Conservation (phyloP, 352 stramenopile species). For the Phytophthora quininea region DNA sequence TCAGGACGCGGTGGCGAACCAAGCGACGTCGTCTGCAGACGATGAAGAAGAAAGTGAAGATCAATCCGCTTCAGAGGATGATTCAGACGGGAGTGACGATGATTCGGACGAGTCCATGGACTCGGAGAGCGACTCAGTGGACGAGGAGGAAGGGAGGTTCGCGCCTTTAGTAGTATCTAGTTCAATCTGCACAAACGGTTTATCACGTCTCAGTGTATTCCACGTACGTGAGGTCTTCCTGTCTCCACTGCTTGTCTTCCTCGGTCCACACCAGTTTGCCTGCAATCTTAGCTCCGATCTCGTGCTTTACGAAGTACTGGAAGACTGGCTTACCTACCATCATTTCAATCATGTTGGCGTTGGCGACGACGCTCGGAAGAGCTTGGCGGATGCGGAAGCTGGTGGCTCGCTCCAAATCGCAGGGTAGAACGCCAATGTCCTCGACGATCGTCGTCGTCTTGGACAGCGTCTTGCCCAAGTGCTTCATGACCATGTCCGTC, state of each 20-base stretch:
- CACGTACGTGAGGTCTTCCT: slow-evolving; percentile 70
- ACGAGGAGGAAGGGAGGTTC: slow-evolving; percentile 15
- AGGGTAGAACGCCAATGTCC: slow-evolving; percentile 70
- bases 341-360: slow-evolving; percentile 52
- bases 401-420: slow-evolving; percentile 68
- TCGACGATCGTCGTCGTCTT: slow-evolving; percentile 74
- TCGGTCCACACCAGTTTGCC: slow-evolving; percentile 63
- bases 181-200: slow-evolving; percentile 2
- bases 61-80: not conserved
- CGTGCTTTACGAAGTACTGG: slow-evolving; percentile 66
- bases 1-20: slow-evolving; percentile 8
- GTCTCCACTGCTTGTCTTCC: slow-evolving; percentile 68
- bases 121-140: slow-evolving; percentile 5
- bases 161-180: slow-evolving; percentile 3
- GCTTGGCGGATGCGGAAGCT: slow-evolving; percentile 68
- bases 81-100: slow-evolving; percentile 7
- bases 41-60: slow-evolving; percentile 7
- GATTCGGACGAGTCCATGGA: slow-evolving; percentile 9
- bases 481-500: slow-evolving; percentile 71
- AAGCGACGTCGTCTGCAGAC: not conserved
- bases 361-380: slow-evolving; percentile 36
- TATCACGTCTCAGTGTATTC: slow-evolving; percentile 69
- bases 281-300: slow-evolving; percentile 63
- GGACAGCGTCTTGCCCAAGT: slow-evolving; percentile 65
- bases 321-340: slow-evolving; percentile 76